phyloP scores from a whole-genome alignment of 352 stramenopile genomes.

The Hyaloperonospora brassicae region DNA sequence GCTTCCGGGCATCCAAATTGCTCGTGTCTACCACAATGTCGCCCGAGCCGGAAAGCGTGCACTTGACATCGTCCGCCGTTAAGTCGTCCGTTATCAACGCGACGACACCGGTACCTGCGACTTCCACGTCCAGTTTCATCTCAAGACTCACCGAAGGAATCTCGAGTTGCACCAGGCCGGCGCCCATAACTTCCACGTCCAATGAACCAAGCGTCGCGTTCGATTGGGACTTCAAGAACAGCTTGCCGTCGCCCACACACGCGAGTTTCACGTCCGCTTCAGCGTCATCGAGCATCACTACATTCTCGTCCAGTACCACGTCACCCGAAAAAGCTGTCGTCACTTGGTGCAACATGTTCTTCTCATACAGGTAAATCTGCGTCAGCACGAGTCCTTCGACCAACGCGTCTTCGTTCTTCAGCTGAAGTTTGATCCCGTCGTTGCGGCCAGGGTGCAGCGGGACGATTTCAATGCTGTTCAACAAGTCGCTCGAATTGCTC shows the following conservation, averaged over 20 bases:
- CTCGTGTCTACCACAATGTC: conserved; percentile 32
- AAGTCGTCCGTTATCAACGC: conserved; percentile 26
- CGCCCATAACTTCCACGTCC: conserved; percentile 32
- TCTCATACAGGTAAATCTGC: conserved; percentile 43
- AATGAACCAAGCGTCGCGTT: conserved; percentile 27
- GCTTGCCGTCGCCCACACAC: conserved; percentile 26
- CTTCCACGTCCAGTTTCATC: conserved; percentile 28
- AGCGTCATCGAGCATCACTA: conserved; percentile 32
- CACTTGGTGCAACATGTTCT: conserved; percentile 34
- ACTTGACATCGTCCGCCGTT: conserved; percentile 20
- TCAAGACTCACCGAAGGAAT: conserved; percentile 21
- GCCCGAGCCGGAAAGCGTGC: conserved; percentile 27
- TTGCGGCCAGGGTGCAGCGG: conserved; percentile 29
- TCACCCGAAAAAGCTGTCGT: conserved; percentile 30
- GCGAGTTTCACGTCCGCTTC: conserved; percentile 40
- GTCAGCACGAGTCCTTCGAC: conserved; percentile 46
- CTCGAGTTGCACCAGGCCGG: conserved; percentile 25
- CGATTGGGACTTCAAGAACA: conserved; percentile 31
- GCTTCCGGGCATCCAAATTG: conserved; percentile 25
- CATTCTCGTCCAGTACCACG: conserved; percentile 36
- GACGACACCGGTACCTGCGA: conserved; percentile 35
- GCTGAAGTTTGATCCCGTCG: conserved; percentile 41
- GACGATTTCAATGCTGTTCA: conserved; percentile 40
- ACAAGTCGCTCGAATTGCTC: conserved; percentile 45
- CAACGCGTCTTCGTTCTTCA: conserved; percentile 49